These are phyloP conservation scores for Trichoderma reesei DNA, from an alignment of 495 filamentous ascomycete species.

Conservation along the genomic window DNA sequence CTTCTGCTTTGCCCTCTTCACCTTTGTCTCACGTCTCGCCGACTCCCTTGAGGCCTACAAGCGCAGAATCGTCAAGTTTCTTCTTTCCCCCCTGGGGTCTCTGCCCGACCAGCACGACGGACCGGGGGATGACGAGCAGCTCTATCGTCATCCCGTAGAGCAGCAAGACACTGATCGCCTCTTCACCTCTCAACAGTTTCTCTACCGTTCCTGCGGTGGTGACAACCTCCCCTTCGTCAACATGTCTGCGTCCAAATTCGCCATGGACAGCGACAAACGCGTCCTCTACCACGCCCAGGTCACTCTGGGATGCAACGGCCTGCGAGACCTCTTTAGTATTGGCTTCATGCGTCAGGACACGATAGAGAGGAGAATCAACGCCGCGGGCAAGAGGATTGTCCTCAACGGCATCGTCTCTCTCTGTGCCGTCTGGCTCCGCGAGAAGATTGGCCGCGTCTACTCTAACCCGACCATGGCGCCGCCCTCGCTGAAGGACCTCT, in stretches of 20 bases:
- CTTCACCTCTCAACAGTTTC: background rate
- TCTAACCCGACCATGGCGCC: background rate
- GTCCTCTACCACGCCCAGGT: background rate
- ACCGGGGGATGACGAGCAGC: background rate
- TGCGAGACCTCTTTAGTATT: background rate
- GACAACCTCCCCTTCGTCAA: background rate
- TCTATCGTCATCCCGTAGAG: background rate
- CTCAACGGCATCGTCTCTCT: background rate
- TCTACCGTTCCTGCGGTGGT: no score
- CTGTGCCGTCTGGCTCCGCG: conserved; percentile 9
- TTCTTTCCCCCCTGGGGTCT: background rate
- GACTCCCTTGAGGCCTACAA: background rate
- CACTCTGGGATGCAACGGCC: background rate
- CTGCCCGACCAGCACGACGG: background rate
- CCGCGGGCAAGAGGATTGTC: background rate
- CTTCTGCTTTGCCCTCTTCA: background rate
- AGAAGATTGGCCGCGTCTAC: background rate
- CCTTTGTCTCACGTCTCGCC: background rate
- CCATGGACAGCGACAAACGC: background rate
- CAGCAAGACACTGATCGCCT: background rate
- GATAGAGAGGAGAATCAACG: conserved; percentile 17
- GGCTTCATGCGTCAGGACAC: background rate
- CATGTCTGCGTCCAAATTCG: background rate
- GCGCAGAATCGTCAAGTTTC: background rate
- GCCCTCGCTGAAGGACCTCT: background rate